A percentile compares a stretch with the other conserved stretches of the same genome.
phyloP scores from a whole-genome alignment of 2,329 filamentous ascomycete species.

The Sporothrix dimorphospora region DNA sequence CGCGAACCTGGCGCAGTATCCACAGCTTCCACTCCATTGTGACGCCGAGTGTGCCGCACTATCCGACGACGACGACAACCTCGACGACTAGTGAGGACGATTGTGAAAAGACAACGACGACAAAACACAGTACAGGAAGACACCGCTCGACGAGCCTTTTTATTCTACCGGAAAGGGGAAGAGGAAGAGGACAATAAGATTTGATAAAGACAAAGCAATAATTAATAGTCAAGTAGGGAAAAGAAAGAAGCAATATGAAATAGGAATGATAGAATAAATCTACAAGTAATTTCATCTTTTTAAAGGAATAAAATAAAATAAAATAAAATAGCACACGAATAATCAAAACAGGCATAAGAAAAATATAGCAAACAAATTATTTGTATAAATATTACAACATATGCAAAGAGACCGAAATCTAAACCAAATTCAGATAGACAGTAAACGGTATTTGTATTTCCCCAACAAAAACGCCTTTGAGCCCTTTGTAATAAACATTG shows the following conservation, averaged over 20 bases:
- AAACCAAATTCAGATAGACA: neutral
- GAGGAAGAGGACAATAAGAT: neutral
- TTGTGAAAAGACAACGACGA: neutral
- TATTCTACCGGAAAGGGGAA: neutral
- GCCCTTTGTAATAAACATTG: neutral
- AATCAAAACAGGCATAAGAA: no score
- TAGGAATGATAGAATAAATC: no score
- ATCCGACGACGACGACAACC: neutral
- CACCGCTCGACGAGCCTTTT: neutral
- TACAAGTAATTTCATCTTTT: no score
- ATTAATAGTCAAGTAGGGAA: neutral
- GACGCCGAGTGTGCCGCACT: neutral
- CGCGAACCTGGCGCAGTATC: neutral
- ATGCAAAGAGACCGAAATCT: no score
- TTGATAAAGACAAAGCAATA: neutral
- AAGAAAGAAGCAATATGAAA: no score
- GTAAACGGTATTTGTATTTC: no score
- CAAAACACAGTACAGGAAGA: neutral
- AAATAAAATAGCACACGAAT: no score
- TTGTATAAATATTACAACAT: no score
- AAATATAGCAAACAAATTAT: no score
- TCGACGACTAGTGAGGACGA: neutral
- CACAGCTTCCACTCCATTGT: constrained; percentile 5
- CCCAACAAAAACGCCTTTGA: neutral
- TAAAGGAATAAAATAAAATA: no score